Evolutionary conservation across 106 monocot species (phyloP).

Genomic region (Apostasia ramifera): DNA sequence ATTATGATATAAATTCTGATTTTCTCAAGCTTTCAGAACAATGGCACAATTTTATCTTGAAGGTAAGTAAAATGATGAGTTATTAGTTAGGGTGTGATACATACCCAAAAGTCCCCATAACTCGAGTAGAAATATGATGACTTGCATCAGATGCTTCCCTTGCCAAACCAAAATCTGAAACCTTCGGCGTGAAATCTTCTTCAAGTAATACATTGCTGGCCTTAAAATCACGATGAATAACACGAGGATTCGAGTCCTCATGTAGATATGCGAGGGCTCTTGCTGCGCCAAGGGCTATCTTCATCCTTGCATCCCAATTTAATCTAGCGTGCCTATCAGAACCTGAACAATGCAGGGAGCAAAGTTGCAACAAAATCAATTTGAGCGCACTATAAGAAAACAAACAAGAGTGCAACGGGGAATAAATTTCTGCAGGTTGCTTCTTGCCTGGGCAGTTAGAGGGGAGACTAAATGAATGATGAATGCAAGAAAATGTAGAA

Average conservation of each 20-base stretch:
- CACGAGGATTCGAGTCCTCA: conserved; percentile 93
- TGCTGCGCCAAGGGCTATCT: conserved; percentile 92
- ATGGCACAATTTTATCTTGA: too few relatives aligned
- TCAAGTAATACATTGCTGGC: conserved; percentile 90
- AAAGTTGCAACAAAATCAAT: background rate
- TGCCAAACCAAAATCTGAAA: conserved; percentile 95
- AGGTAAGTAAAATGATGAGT: too few relatives aligned
- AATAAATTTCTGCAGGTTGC: too few relatives aligned
- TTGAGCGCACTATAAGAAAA: background rate
- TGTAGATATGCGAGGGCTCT: conserved; percentile 94
- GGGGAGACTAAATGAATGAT: too few relatives aligned
- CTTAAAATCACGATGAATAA: conserved; percentile 97
- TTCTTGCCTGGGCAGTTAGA: too few relatives aligned
- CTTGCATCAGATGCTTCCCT: conserved; percentile 89
- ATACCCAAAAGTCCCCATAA: conserved; percentile 99
- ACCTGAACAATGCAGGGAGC: conserved; percentile 36
- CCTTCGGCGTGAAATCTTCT: conserved; percentile 88
- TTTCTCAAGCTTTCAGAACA: too few relatives aligned
- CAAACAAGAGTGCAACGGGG: too few relatives aligned
- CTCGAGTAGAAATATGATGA: conserved; percentile 75
- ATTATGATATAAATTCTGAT: too few relatives aligned
- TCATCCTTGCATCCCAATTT: conserved; percentile 86
- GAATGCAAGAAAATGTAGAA: too few relatives aligned
- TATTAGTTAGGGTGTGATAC: background rate
- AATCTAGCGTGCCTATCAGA: conserved; percentile 49